These are phyloP conservation scores for Tolypocladium guangdongense DNA, from an alignment of 2,329 filamentous ascomycete species.

Conservation along the genomic window DNA sequence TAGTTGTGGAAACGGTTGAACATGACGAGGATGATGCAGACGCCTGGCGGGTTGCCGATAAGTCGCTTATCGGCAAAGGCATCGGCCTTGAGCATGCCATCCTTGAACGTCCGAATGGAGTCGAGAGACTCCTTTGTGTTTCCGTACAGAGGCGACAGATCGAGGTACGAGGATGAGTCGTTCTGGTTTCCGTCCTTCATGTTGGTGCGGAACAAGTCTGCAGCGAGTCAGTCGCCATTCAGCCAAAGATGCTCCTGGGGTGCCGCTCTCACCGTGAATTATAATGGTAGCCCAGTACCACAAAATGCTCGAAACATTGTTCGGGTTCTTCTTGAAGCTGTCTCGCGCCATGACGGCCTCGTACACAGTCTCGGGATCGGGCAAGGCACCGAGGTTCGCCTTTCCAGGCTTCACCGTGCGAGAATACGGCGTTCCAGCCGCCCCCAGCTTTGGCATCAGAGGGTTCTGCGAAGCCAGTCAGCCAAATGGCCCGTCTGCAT, in stretches of 20 bases:
- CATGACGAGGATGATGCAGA: constrained; percentile 64
- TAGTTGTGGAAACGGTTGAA: constrained; percentile 83
- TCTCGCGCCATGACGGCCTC: constrained; percentile 47
- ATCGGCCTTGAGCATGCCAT: constrained; percentile 64
- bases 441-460: constrained; percentile 52
- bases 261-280: constrained; percentile 47
- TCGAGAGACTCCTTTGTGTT: constrained; percentile 57
- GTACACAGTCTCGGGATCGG: constrained; percentile 54
- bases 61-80: constrained; percentile 61
- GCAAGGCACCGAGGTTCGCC: constrained; percentile 51
- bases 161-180: constrained; percentile 62
- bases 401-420: constrained; percentile 50
- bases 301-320: constrained; percentile 60
- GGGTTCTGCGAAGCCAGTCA: constrained; percentile 38
- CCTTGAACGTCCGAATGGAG: constrained; percentile 55
- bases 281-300: constrained; percentile 67
- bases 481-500: background rate
- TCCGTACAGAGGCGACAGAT: constrained; percentile 62
- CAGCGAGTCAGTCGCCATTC: background rate
- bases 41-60: constrained; percentile 60
- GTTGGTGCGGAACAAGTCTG: constrained; percentile 62
- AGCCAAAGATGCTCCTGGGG: fast-evolving
- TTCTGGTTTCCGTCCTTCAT: constrained; percentile 46
- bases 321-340: constrained; percentile 49
- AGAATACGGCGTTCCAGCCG: constrained; percentile 56